A percentile compares a stretch with the other conserved stretches of the same genome.
Conservation (phyloP, 345 rosid species). For the Hibiscus mutabilis region DNA sequence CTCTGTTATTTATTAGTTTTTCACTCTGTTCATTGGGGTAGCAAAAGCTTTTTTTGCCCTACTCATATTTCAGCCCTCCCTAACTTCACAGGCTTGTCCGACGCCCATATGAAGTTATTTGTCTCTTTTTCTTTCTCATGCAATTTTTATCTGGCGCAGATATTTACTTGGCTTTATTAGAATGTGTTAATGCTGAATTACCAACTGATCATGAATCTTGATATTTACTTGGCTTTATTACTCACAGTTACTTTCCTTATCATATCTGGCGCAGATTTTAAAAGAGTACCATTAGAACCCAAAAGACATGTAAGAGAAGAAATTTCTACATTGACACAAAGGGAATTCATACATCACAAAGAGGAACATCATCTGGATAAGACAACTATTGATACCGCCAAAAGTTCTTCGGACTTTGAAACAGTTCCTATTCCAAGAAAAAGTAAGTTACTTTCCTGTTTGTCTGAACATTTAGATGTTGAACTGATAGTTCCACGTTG, state of each 20-base stretch:
- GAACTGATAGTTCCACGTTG: background rate
- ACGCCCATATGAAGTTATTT: background rate
- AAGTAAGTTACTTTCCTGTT: background rate
- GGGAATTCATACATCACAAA: conserved; percentile 8
- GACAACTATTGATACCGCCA: background rate
- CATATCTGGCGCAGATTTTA: conserved; percentile 16
- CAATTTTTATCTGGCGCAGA: too few relatives aligned
- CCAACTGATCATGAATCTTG: background rate
- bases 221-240: background rate
- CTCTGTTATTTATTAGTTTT: background rate
- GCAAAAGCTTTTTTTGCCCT: too few relatives aligned
- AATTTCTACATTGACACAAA: conserved; percentile 2
- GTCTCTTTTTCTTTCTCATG: background rate
- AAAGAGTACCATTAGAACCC: conserved; percentile 4
- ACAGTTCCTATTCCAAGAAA: background rate
- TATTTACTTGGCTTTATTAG: too few relatives aligned
- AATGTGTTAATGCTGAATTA: background rate
- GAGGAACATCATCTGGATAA: conserved; percentile 12
- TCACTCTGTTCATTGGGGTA: too few relatives aligned
- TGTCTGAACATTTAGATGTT: background rate
- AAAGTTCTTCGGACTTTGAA: conserved; percentile 1
- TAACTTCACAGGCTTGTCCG: too few relatives aligned
- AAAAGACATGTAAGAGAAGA: conserved; percentile 14
- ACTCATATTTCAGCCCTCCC: too few relatives aligned
- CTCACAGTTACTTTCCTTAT: background rate